Conservation (phyloP, 345 rosid genomes). For the Mallotus nudiflorus region DNA sequence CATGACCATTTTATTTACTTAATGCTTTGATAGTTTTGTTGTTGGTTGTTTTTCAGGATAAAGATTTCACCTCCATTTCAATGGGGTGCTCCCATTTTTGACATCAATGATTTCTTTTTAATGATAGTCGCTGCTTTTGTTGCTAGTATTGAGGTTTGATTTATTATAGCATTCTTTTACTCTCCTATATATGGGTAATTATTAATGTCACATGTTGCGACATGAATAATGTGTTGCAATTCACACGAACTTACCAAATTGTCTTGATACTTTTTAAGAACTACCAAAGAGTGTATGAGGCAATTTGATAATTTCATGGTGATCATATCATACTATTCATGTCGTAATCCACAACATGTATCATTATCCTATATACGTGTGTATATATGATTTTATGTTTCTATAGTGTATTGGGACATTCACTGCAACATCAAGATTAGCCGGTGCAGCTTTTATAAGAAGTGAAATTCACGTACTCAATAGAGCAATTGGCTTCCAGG, state of each 20-base stretch:
- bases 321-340: not conserved
- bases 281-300: too few relatives aligned
- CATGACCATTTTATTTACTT: too few relatives aligned
- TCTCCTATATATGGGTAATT: too few relatives aligned
- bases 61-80: constrained; percentile 77
- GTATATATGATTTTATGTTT: not conserved
- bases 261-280: too few relatives aligned
- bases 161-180: not conserved
- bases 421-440: constrained; percentile 21
- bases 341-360: too few relatives aligned
- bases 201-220: too few relatives aligned
- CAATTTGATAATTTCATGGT: not conserved
- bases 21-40: not conserved
- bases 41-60: constrained; percentile 48
- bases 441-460: not conserved
- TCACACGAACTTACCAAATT: too few relatives aligned
- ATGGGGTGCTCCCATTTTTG: constrained; percentile 72
- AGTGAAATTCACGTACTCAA: too few relatives aligned
- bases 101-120: constrained; percentile 55
- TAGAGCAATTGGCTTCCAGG: not conserved
- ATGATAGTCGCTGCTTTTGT: constrained; percentile 74
- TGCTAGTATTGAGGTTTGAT: constrained; percentile 68
- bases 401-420: constrained; percentile 19
- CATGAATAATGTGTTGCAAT: too few relatives aligned
- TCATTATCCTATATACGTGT: too few relatives aligned